Evolutionary conservation across 805 yeast species (phyloP).

Genomic region (Candida sonorensis): DNA sequence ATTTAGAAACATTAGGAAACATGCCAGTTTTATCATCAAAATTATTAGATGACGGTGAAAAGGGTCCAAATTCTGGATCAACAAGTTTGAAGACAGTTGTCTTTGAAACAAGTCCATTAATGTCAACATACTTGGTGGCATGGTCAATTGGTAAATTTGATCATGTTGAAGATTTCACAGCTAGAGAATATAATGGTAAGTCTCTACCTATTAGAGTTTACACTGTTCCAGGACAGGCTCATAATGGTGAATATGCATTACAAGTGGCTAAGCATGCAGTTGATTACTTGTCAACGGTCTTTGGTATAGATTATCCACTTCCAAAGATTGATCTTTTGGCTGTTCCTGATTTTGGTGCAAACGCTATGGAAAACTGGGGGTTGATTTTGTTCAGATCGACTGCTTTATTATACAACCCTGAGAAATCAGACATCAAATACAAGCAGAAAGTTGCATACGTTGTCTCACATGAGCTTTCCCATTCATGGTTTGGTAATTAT

Average conservation of each 20-base stretch:
- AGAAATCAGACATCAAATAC: constrained; percentile 40
- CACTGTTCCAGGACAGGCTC: constrained; percentile 42
- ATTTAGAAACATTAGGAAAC: constrained; percentile 38
- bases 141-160: constrained; percentile 56
- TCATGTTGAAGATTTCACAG: constrained; percentile 40
- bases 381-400: constrained; percentile 61
- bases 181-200: constrained; percentile 31
- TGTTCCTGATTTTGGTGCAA: constrained; percentile 72
- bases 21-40: constrained; percentile 32
- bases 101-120: constrained; percentile 43
- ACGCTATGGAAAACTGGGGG: constrained; percentile 94
- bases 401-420: constrained; percentile 44
- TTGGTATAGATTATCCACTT: constrained; percentile 59
- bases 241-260: constrained; percentile 42
- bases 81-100: constrained; percentile 18
- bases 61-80: constrained; percentile 6
- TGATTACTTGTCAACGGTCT: constrained; percentile 41
- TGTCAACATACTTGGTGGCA: constrained; percentile 52
- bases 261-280: constrained; percentile 42
- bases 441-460: constrained; percentile 76
- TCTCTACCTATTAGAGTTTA: constrained; percentile 45
- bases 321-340: constrained; percentile 79
- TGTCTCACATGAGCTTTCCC: constrained; percentile 81
- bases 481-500: constrained; percentile 87
- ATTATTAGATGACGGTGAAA: constrained; percentile 16